Conservation (phyloP, 148 eudicot species). For the Silene conica region DNA sequence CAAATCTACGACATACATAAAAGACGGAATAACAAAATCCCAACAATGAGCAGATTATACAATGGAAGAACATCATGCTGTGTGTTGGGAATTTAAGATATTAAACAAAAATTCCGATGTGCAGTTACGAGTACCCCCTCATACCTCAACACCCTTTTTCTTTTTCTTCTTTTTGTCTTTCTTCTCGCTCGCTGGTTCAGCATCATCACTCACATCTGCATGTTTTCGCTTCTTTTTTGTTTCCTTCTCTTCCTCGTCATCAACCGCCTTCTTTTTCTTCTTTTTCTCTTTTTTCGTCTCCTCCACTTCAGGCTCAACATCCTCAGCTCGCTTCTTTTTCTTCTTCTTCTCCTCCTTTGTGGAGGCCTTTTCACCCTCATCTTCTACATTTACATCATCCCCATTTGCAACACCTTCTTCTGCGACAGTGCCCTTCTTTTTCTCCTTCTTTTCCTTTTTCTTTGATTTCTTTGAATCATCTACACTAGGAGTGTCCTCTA, state of each 20-base stretch:
- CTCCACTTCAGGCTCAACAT: conserved; percentile 17
- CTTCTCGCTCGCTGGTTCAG: conserved; percentile 49
- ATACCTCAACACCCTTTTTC: conserved; percentile 60
- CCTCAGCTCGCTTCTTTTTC: conserved; percentile 26
- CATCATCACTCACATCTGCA: conserved; percentile 50
- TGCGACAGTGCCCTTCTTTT: conserved; percentile 30
- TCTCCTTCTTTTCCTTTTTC: conserved; percentile 28
- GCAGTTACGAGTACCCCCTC: conserved; percentile 16
- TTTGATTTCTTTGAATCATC: conserved; percentile 15
- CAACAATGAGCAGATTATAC: conserved; percentile 20
- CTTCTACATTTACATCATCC: conserved; percentile 14
- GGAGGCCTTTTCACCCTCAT: too few species aligned
- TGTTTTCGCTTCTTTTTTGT: conserved; percentile 81
- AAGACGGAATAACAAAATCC: conserved; percentile 5
- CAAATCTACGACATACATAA: conserved; percentile 7
- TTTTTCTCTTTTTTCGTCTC: conserved; percentile 45
- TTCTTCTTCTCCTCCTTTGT: conserved; percentile 28
- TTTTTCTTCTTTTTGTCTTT: conserved; percentile 70
- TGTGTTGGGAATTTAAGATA: neutral
- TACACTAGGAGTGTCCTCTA: conserved; percentile 11
- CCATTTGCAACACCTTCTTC: conserved; percentile 26
- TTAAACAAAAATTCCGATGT: conserved; percentile 37
- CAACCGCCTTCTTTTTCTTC: conserved; percentile 37
- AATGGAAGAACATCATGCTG: conserved; percentile 6
- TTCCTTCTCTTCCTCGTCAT: conserved; percentile 39